phyloP scores from a whole-genome alignment of 352 stramenopile genomes.

The Globisporangium canariense region DNA sequence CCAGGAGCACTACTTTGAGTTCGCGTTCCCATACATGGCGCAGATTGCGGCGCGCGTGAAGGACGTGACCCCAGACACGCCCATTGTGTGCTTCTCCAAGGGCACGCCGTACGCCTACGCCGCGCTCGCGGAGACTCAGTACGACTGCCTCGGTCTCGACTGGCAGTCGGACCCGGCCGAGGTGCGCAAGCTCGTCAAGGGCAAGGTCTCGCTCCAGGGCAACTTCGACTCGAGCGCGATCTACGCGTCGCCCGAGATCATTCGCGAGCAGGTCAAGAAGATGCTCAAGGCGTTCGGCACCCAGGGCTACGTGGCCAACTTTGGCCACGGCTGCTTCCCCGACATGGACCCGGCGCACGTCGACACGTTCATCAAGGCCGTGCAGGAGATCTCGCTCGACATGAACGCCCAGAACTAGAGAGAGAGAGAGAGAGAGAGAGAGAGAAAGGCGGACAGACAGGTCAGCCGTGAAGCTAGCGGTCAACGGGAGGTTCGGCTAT shows the following conservation, averaged over 20 bases:
- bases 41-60: slow-evolving; percentile 81
- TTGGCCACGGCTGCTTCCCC: slow-evolving; percentile 96
- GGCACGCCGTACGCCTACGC: slow-evolving; percentile 79
- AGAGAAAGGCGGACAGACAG: neutral
- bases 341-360: slow-evolving; percentile 94
- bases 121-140: slow-evolving; percentile 77
- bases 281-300: slow-evolving; percentile 94
- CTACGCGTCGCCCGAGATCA: slow-evolving; percentile 82
- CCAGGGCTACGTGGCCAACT: slow-evolving; percentile 96
- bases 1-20: slow-evolving; percentile 93
- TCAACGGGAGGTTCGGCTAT: neutral
- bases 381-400: slow-evolving; percentile 92
- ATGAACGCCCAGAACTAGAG: slow-evolving; percentile 60
- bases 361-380: slow-evolving; percentile 94
- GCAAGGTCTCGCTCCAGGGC: slow-evolving; percentile 83
- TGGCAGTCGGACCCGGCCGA: slow-evolving; percentile 92
- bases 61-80: slow-evolving; percentile 53
- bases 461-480: neutral
- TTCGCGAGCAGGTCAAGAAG: slow-evolving; percentile 86
- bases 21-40: slow-evolving; percentile 91
- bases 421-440: slow-evolving; percentile 4
- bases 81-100: slow-evolving; percentile 86
- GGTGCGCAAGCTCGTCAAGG: slow-evolving; percentile 76
- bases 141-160: slow-evolving; percentile 94
- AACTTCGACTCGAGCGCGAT: slow-evolving; percentile 92